phyloP scores from a whole-genome alignment of 768 basidiomycete species.

The Lentinula guzmanii region DNA sequence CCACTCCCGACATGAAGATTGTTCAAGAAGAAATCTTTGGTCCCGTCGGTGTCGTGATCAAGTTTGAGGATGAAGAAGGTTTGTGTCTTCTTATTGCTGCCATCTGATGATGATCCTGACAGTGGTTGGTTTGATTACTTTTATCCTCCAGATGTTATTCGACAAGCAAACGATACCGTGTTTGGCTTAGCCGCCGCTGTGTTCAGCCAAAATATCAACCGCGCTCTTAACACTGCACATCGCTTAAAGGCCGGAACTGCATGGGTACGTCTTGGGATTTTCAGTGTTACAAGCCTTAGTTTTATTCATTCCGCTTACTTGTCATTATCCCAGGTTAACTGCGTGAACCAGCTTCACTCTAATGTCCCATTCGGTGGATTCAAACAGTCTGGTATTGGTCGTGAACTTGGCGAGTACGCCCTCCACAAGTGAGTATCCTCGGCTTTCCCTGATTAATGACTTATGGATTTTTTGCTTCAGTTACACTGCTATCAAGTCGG shows the following conservation, averaged over 20 bases:
- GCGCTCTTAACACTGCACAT: constrained; percentile 61
- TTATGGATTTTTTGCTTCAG: constrained; percentile 17
- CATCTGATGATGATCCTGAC: too few species aligned
- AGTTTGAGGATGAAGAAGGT: constrained; percentile 60
- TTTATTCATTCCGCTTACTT: neutral
- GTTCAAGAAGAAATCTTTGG: constrained; percentile 77
- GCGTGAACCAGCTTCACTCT: constrained; percentile 34
- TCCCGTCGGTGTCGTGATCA: constrained; percentile 70
- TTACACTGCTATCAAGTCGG: constrained; percentile 55
- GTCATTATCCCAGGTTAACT: constrained; percentile 30
- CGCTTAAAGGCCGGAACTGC: constrained; percentile 61
- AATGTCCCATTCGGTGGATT: constrained; percentile 64
- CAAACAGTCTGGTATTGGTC: constrained; percentile 70
- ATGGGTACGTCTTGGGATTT: constrained; percentile 31
- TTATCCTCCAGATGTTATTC: neutral
- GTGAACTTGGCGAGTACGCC: constrained; percentile 65
- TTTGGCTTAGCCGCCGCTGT: constrained; percentile 80
- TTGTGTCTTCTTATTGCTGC: neutral
- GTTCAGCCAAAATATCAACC: constrained; percentile 62
- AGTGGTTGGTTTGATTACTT: too few species aligned
- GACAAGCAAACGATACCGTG: constrained; percentile 36
- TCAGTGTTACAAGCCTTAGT: neutral
- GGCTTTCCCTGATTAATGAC: neutral
- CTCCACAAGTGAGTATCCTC: constrained; percentile 36
- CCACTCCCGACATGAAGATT: constrained; percentile 66